A percentile compares a stretch with the other conserved stretches of the same genome.
phyloP scores from a whole-genome alignment of 176 grass and related monocot genomes.

The Triticum dicoccoides region DNA sequence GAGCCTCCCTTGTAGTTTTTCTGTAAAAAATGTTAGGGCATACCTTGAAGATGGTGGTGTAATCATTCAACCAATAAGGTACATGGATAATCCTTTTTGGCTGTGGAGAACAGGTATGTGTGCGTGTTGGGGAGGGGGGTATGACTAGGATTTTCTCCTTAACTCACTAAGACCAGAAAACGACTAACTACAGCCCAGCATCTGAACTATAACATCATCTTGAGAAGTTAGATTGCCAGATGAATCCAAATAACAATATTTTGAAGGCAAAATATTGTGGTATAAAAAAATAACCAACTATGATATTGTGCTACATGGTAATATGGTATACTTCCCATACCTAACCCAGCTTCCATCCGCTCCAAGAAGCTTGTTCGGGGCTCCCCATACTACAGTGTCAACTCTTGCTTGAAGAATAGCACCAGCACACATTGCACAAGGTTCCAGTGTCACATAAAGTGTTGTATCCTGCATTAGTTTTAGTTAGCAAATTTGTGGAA shows the following conservation, averaged over 20 bases:
- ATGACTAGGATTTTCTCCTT: background rate
- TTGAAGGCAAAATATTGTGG: background rate
- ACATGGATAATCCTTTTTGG: background rate
- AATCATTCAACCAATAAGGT: background rate
- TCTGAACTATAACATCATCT: background rate
- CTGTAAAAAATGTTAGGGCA: background rate
- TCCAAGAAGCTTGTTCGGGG: conserved; percentile 90
- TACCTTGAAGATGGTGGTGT: background rate
- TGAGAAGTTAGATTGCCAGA: background rate
- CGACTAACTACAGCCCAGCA: background rate
- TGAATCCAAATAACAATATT: background rate
- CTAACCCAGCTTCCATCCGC: conserved; percentile 99
- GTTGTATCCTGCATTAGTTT: conserved; percentile 67
- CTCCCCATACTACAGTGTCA: conserved; percentile 93
- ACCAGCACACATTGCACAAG: conserved; percentile 95
- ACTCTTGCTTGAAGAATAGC: conserved; percentile 96
- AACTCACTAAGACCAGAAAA: background rate
- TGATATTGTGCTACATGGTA: background rate
- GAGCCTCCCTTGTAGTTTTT: background rate
- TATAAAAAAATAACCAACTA: background rate
- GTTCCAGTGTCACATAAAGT: conserved; percentile 94
- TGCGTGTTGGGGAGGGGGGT: background rate
- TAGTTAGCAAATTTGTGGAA: conserved; percentile 11
- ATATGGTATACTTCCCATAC: conserved; percentile 39
- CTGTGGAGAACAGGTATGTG: background rate